These are phyloP conservation scores for Apiotrichum montevideense DNA, from an alignment of 1,284 basidiomycete genomes.

Conservation along the genomic window DNA sequence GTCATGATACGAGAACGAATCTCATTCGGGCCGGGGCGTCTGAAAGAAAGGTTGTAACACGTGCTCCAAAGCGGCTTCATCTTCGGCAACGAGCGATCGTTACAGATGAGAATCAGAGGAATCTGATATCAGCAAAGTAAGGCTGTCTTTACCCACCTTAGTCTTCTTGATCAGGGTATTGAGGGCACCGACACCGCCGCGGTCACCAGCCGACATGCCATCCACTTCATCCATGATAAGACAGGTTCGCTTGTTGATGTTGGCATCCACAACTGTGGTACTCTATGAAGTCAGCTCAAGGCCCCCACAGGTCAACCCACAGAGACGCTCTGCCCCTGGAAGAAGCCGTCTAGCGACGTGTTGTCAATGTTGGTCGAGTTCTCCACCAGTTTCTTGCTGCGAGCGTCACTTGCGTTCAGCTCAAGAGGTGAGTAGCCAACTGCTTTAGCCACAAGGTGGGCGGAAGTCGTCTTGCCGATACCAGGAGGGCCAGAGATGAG, in stretches of 20 bases:
- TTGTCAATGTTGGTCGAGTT: constrained; percentile 82
- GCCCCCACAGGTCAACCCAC: constrained; percentile 7
- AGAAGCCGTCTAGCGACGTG: constrained; percentile 79
- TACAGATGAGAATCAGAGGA: constrained; percentile 97
- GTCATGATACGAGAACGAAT: constrained; percentile 81
- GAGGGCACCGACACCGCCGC: constrained; percentile 90
- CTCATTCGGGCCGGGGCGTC: constrained; percentile 63
- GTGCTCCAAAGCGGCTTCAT: constrained; percentile 77
- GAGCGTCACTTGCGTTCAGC: constrained; percentile 88
- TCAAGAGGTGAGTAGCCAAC: constrained; percentile 90
- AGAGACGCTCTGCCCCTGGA: constrained; percentile 59
- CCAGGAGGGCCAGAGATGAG: constrained; percentile 91
- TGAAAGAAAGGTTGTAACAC: constrained; percentile 71
- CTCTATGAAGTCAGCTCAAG: constrained; percentile 42
- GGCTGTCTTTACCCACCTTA: constrained; percentile 52
- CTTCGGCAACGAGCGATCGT: constrained; percentile 79
- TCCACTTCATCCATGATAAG: constrained; percentile 99
- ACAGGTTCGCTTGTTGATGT: constrained; percentile 72
- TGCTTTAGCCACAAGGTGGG: constrained; percentile 81
- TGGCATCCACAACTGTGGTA: constrained; percentile 62
- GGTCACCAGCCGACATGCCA: constrained; percentile 96
- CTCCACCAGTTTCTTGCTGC: constrained; percentile 97
- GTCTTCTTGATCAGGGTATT: constrained; percentile 91
- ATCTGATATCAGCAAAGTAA: constrained; percentile 53
- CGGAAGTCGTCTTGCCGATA: constrained; percentile 95